phyloP scores from a whole-genome alignment of 1,284 basidiomycete genomes.

The Thecaphora thlaspeos region DNA sequence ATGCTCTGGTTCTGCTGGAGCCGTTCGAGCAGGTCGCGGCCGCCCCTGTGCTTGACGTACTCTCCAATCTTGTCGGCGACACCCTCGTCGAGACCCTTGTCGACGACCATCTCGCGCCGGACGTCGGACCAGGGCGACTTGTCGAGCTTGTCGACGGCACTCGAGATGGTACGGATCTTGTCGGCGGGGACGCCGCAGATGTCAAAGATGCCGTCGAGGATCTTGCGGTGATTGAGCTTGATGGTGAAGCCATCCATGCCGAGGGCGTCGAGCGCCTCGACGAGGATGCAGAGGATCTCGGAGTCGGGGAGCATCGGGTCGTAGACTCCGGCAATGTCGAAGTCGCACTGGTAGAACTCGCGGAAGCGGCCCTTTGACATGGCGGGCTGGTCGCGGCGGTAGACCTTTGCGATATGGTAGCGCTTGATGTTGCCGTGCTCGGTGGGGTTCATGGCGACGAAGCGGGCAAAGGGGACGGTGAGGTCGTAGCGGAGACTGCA shows the following conservation, averaged over 20 bases:
- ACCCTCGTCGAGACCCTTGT: conserved; percentile 82
- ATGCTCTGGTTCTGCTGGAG: conserved; percentile 72
- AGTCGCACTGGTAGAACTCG: conserved; percentile 98
- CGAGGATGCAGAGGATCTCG: conserved; percentile 80
- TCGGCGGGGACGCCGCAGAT: conserved; percentile 90
- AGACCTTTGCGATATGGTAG: conserved; percentile 98
- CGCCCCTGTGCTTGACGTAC: conserved; percentile 85
- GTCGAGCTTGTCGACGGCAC: conserved; percentile 97
- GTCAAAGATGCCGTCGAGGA: conserved; percentile 94
- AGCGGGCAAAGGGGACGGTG: conserved; percentile 89
- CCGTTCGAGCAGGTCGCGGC: conserved; percentile 73
- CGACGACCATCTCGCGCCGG: conserved; percentile 90
- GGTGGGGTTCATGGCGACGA: conserved; percentile 88
- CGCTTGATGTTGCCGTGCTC: conserved; percentile 72
- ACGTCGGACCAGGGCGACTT: conserved; percentile 89
- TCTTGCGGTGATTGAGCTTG: conserved; percentile 93
- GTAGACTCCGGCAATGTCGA: conserved; percentile 84
- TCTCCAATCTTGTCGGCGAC: conserved; percentile 92
- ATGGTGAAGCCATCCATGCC: conserved; percentile 84
- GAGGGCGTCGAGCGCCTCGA: conserved; percentile 76
- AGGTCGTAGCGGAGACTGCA: conserved; percentile 93
- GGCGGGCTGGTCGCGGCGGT: conserved; percentile 91
- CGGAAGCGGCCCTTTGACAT: conserved; percentile 98
- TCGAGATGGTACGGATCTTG: conserved; percentile 91
- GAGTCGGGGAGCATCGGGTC: conserved; percentile 97